Evolutionary conservation across 2,329 filamentous ascomycete species (phyloP), one percentile per base, ranked within the genome.

Genomic region (Epichloe amarillans): DNA sequence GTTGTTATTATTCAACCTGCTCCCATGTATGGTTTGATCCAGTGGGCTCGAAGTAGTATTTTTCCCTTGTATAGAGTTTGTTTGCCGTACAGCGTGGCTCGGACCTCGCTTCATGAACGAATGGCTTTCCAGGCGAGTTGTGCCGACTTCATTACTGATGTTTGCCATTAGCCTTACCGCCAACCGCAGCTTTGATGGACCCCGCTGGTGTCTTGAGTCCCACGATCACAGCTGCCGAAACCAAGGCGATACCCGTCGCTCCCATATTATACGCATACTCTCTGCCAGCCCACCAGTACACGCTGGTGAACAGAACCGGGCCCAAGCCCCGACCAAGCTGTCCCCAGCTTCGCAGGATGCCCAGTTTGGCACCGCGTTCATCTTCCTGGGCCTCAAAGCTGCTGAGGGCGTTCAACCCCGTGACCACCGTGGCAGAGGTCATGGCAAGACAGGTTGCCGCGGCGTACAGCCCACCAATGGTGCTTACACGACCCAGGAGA

Each of bases 231-330:
- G 88, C 68, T 11, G 74, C 75, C 43, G 78, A 76, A 11, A 97
- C 90, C 1, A 74, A 79, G 5, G 86, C 67, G 72, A 97, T 95
- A 5, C 88, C 89, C 12, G 79, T 74, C 0, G 88, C 86, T 4
- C 93, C 93, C 59, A 88, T 75, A 1, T 73, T 75, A 66, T 97
- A 98, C 2, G 93, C 93, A 11, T 82, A 76, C 62, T 94, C 85
- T 45, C 93, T 75, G 0, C 93, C 93, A 6, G 88, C 90, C 93
- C 93, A 98, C 93, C 93, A 98, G 70, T 98, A 98, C 51, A 98
- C 73, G 46, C 88, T 88, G 55, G 93, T 97, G 64, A 98, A 98
- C 37, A 95, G 69, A 4, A 98, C 66, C 0, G 93, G 93, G 0
- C 93, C 93, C 11, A 95, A 66, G 0, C 90, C 88, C 36, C 93